Conservation (phyloP, 192 early-diverging fungal species). For the Gryganskiella cystojenkinii region DNA sequence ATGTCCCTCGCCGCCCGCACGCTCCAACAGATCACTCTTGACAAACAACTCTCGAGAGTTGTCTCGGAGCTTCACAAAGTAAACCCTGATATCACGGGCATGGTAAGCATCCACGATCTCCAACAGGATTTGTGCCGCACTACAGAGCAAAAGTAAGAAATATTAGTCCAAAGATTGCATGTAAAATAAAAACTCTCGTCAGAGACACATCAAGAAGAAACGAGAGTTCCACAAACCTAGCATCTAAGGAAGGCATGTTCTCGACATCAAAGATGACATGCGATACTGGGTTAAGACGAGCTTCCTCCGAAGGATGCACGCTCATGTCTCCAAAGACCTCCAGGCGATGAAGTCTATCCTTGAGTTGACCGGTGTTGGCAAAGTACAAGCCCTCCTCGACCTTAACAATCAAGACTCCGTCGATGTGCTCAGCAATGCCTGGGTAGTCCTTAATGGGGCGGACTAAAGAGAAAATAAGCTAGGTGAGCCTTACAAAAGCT, state of each 20-base stretch:
- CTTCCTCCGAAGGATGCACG: conserved; percentile 94
- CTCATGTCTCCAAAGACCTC: conserved; percentile 95
- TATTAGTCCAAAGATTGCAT: too few relatives aligned
- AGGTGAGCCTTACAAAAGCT: conserved; percentile 43
- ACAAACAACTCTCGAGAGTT: conserved; percentile 76
- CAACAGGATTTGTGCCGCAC: conserved; percentile 77
- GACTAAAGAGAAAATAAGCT: conserved; percentile 63
- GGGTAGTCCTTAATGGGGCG: conserved; percentile 72
- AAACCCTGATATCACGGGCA: conserved; percentile 83
- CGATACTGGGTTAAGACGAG: conserved; percentile 77
- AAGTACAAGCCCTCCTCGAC: conserved; percentile 97
- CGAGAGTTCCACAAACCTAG: conserved; percentile 69
- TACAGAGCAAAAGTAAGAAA: conserved; percentile 5
- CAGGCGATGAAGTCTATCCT: conserved; percentile 91
- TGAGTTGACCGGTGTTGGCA: conserved; percentile 97
- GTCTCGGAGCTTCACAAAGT: conserved; percentile 90
- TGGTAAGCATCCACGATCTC: conserved; percentile 93
- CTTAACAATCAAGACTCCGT: conserved; percentile 88
- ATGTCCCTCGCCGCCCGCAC: conserved; percentile 68
- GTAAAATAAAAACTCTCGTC: too few relatives aligned
- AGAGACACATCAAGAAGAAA: too few relatives aligned
- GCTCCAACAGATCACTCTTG: conserved; percentile 73
- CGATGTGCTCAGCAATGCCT: conserved; percentile 76
- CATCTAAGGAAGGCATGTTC: conserved; percentile 90
- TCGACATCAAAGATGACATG: conserved; percentile 94